phyloP scores from a whole-genome alignment of 164 flowering plant species.

The Magnolia officinalis region DNA sequence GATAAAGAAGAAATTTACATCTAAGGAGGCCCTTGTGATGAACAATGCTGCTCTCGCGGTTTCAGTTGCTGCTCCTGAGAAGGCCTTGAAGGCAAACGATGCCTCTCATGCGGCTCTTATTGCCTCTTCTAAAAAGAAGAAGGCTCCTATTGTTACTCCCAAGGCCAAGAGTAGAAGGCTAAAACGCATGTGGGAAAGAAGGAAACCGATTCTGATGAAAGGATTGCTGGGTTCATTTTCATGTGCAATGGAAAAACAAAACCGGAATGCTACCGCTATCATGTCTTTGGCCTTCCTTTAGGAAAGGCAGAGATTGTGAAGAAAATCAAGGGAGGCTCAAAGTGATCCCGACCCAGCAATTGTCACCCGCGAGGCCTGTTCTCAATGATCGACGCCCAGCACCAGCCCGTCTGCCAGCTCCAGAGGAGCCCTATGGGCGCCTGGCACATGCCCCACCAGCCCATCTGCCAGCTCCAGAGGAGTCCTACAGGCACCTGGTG shows the following conservation, averaged over 20 bases:
- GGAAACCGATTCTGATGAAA: not conserved
- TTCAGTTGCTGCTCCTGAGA: no score
- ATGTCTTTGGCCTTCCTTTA: constrained; percentile 15
- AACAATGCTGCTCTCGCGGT: no score
- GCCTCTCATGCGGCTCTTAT: not conserved
- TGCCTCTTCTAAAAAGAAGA: not conserved
- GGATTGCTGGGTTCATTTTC: constrained; percentile 17
- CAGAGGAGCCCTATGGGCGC: constrained; percentile 11
- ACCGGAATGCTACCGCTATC: constrained; percentile 15
- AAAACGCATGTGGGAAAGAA: not conserved
- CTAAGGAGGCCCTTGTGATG: constrained; percentile 2
- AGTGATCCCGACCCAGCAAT: constrained; percentile 17
- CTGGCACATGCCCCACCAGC: constrained; percentile 3
- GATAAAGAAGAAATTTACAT: constrained; percentile 8
- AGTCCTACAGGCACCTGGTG: not conserved
- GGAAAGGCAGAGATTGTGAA: constrained; percentile 10
- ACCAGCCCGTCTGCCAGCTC: constrained; percentile 13
- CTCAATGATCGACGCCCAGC: constrained; percentile 2
- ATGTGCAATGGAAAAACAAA: constrained; percentile 18
- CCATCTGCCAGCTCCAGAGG: not conserved
- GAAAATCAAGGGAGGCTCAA: constrained; percentile 12
- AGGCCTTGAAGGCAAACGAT: not conserved
- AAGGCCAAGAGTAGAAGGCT: not conserved
- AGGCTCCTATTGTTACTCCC: not conserved
- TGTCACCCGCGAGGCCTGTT: not conserved